These are phyloP conservation scores for Eragrostis tef DNA, from an alignment of 202 grass and related monocot species.

Conservation along the genomic window DNA sequence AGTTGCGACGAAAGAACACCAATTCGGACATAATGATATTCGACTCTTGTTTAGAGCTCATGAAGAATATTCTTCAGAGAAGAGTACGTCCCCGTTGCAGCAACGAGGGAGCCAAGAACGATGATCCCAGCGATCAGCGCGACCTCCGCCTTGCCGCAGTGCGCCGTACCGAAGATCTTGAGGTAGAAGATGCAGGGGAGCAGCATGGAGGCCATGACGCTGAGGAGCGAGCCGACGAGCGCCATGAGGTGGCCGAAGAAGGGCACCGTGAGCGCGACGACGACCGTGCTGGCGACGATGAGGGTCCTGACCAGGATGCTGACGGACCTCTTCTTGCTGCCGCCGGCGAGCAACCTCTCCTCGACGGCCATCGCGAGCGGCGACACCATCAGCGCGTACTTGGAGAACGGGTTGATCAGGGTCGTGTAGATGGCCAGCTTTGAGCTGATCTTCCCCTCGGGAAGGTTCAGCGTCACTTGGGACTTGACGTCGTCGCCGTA, in stretches of 20 bases:
- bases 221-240: constrained; percentile 74
- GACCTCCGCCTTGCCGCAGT: constrained; percentile 29
- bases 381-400: constrained; percentile 70
- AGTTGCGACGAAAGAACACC: constrained; percentile 15
- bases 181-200: constrained; percentile 80
- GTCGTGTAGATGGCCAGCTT: constrained; percentile 81
- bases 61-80: constrained; percentile 68
- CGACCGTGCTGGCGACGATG: constrained; percentile 61
- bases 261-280: constrained; percentile 65
- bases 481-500: constrained; percentile 71
- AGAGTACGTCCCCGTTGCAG: constrained; percentile 57
- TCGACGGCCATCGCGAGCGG: constrained; percentile 71
- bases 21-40: background rate
- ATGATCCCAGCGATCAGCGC: constrained; percentile 36
- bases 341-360: constrained; percentile 49
- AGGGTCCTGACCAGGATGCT: constrained; percentile 48
- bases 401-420: constrained; percentile 73
- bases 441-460: constrained; percentile 61
- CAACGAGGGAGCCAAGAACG: constrained; percentile 53
- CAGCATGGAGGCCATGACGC: constrained; percentile 61
- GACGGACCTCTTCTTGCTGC: constrained; percentile 42
- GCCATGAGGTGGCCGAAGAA: constrained; percentile 79
- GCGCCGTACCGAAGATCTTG: constrained; percentile 54
- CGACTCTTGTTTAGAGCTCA: constrained; percentile 49
- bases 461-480: constrained; percentile 76